These are phyloP conservation scores for Cenchrus americanus DNA, from an alignment of 176 grass and related monocot species.

Conservation along the genomic window DNA sequence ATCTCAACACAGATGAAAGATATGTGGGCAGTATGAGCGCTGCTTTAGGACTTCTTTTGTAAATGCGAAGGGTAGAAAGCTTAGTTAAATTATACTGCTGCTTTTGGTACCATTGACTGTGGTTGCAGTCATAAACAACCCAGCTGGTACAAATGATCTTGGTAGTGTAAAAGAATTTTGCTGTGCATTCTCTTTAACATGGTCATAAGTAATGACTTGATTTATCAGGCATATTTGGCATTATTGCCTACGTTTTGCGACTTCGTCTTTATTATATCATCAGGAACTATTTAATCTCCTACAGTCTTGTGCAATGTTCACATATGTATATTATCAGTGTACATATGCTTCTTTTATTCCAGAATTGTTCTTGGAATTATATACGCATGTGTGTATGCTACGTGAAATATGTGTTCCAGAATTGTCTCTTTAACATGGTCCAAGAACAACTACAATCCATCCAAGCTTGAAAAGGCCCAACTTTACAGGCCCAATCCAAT, in stretches of 20 bases:
- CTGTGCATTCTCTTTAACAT: conserved; percentile 6
- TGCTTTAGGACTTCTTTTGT: conserved; percentile 41
- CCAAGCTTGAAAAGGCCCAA: neutral
- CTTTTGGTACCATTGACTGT: conserved; percentile 30
- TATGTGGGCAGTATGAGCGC: conserved; percentile 20
- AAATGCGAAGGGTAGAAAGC: conserved; percentile 46
- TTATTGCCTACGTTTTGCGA: neutral
- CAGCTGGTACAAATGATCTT: conserved; percentile 25
- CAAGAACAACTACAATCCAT: no score
- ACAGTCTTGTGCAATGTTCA: neutral
- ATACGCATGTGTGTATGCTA: neutral
- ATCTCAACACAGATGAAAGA: conserved; percentile 22
- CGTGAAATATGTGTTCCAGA: no score
- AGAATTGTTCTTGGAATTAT: neutral
- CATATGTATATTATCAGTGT: neutral
- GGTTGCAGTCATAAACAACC: conserved; percentile 36
- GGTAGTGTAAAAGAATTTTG: conserved; percentile 37
- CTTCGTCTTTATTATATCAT: neutral
- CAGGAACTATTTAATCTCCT: neutral
- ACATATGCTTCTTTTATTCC: no score
- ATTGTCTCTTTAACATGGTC: no score
- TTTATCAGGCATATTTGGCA: neutral
- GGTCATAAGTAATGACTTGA: neutral
- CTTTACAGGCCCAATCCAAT: neutral
- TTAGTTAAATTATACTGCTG: conserved; percentile 29